These are phyloP conservation scores for Zymoseptoria ardabiliae DNA, from an alignment of 2,329 filamentous ascomycete genomes.

Conservation along the genomic window DNA sequence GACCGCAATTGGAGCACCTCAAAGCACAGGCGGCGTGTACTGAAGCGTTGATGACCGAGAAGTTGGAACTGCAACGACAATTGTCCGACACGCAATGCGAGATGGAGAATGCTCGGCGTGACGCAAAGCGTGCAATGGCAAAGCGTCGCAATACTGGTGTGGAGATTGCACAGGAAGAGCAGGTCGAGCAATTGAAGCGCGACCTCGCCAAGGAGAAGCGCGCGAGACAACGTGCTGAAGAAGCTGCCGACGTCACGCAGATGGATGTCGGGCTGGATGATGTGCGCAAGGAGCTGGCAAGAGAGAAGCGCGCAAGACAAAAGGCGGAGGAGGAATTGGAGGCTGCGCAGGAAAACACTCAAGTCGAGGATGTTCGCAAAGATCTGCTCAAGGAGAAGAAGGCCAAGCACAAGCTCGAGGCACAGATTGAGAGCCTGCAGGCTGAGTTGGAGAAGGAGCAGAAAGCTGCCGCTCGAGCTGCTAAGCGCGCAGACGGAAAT, in stretches of 20 bases:
- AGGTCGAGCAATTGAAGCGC: slow-evolving; percentile 40
- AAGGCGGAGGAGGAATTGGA: slow-evolving; percentile 30
- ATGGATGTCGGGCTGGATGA: slow-evolving; percentile 27
- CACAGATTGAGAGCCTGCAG: slow-evolving; percentile 28
- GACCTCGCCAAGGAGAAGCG: slow-evolving; percentile 41
- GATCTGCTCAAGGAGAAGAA: slow-evolving; percentile 29
- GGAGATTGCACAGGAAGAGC: slow-evolving; percentile 36
- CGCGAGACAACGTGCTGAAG: slow-evolving; percentile 36
- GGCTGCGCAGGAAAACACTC: slow-evolving; percentile 31
- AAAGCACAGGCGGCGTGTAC: slow-evolving; percentile 53
- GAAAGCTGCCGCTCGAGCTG: slow-evolving; percentile 31
- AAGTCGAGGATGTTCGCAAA: slow-evolving; percentile 27
- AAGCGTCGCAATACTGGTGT: slow-evolving; percentile 45
- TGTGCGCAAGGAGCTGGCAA: slow-evolving; percentile 26
- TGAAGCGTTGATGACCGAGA: slow-evolving; percentile 66
- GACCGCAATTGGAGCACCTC: slow-evolving; percentile 56
- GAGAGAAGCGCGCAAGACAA: slow-evolving; percentile 27
- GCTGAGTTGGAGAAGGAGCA: slow-evolving; percentile 29
- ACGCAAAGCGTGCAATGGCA: slow-evolving; percentile 50
- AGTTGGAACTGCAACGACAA: slow-evolving; percentile 71
- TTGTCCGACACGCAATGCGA: slow-evolving; percentile 70
- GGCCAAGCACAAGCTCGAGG: slow-evolving; percentile 28
- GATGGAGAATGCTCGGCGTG: slow-evolving; percentile 72
- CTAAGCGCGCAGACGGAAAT: slow-evolving; percentile 36
- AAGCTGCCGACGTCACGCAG: slow-evolving; percentile 28